Evolutionary conservation across 208 protist species (phyloP), one percentile per base, ranked within the genome.

Genomic region (Trypanosoma scelopori): DNA sequence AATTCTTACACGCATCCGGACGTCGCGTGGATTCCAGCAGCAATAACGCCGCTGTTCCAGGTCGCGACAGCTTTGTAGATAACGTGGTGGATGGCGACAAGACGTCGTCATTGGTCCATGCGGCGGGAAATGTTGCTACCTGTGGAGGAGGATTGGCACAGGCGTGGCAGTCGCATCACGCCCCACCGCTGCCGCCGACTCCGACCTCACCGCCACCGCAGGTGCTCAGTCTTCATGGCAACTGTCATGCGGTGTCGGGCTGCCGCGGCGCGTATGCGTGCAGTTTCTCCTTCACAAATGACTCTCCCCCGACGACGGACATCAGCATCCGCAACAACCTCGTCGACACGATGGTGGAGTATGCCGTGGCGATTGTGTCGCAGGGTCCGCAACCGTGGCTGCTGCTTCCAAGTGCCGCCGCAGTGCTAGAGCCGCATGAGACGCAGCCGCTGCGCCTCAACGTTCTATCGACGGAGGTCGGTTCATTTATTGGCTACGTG

Each of bases 361-460:
- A 93, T 69, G 73, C 52, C 32, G 78, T 87, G 23, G 56, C 71
- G 16, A 78, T 93, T n/a, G 48, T 84, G 4, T 92, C 86, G 30
- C 90, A 96, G 73, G 81, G 79, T 46, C 90, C 90, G 16, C 81
- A 87, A 49, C 71, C 81, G 55, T 96, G 90, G 87, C 63, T 96
- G 25, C 56, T 91, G 49, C 73, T 93, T 35, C 74, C 82, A 12
- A 65, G 49, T 46, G 53, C 69, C 1, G 65, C 68, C 0, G 86
- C 79, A 2, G 65, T 81, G 27, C 78, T 93, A 18, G 74, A 76
- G 32, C 73, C 79, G 1, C 78, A 79, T 1, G 85, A 92, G 65
- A 84, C 74, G 32, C 86, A 93, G 63, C 78, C 75, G 23, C 71
- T 96, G 65, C 83, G 83, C 1, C 69, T 96, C 43, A 84, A 80